phyloP scores from a whole-genome alignment of 495 filamentous ascomycete genomes.

The Letharia columbiana region DNA sequence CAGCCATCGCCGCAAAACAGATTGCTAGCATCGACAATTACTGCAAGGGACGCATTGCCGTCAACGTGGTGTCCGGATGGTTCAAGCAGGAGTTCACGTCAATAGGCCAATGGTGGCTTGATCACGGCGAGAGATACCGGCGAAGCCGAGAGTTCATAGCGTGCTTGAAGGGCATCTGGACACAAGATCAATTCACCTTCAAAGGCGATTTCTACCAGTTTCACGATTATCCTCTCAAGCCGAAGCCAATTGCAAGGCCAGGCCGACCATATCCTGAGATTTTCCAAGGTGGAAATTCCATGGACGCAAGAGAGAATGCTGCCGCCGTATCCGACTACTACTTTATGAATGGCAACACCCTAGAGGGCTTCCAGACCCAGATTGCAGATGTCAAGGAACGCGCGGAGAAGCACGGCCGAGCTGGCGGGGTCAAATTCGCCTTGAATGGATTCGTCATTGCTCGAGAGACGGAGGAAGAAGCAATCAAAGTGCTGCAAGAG shows the following conservation, averaged over 20 bases:
- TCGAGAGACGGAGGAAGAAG: constrained; percentile 42
- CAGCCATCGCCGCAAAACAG: constrained; percentile 42
- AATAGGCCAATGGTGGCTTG: constrained; percentile 46
- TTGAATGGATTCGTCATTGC: constrained; percentile 43
- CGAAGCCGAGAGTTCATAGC: constrained; percentile 41
- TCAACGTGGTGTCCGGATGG: constrained; percentile 44
- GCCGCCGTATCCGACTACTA: constrained; percentile 39
- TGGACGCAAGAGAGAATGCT: constrained; percentile 38
- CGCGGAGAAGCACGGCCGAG: constrained; percentile 32
- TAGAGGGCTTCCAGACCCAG: constrained; percentile 40
- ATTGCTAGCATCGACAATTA: constrained; percentile 44
- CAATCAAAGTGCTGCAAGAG: constrained; percentile 36
- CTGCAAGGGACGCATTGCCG: constrained; percentile 37
- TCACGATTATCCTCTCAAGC: constrained; percentile 39
- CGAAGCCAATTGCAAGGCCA: constrained; percentile 34
- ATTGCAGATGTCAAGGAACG: constrained; percentile 37
- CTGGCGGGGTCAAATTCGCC: constrained; percentile 36
- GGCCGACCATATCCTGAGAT: constrained; percentile 38
- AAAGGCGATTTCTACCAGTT: constrained; percentile 42
- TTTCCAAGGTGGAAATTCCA: constrained; percentile 42
- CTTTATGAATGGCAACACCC: constrained; percentile 45
- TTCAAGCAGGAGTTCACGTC: constrained; percentile 43
- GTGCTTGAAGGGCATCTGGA: constrained; percentile 42
- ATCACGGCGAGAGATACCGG: constrained; percentile 42
- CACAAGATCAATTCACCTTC: constrained; percentile 38